Conservation (phyloP, 192 early-diverging fungal species). For the Phlyctochytrium planicorne region DNA sequence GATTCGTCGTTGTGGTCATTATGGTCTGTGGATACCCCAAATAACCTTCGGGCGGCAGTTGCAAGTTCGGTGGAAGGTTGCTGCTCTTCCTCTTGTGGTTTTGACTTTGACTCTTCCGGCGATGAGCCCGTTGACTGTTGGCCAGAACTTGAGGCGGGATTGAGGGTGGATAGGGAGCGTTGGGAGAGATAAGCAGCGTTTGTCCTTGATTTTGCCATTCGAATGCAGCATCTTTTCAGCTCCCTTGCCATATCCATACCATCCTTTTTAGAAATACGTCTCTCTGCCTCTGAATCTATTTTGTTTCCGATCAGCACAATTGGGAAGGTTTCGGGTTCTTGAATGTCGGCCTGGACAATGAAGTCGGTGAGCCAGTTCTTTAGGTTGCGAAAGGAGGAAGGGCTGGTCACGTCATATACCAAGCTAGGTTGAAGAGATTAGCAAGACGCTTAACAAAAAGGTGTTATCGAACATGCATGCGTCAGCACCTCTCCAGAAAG, state of each 20-base stretch:
- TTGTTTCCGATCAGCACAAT: conserved; percentile 52
- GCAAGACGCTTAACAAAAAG: conserved; percentile 13
- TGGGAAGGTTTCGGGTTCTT: conserved; percentile 39
- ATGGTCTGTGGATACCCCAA: neutral
- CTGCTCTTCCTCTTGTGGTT: too few relatives aligned
- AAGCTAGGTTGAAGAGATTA: conserved; percentile 24
- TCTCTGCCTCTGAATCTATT: conserved; percentile 21
- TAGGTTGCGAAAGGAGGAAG: conserved; percentile 27
- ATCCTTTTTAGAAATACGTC: conserved; percentile 25
- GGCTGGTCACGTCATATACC: conserved; percentile 49
- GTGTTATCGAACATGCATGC: conserved; percentile 37
- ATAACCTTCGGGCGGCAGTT: neutral
- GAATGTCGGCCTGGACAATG: conserved; percentile 34
- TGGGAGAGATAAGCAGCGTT: neutral
- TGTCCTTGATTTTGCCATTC: neutral
- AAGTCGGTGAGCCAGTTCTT: conserved; percentile 38
- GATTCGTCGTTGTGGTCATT: neutral
- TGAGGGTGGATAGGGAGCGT: neutral
- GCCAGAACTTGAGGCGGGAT: neutral
- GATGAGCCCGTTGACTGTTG: neutral
- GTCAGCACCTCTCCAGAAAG: conserved; percentile 50
- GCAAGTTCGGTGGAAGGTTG: neutral
- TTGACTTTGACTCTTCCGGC: too few relatives aligned
- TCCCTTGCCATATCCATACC: conserved; percentile 27
- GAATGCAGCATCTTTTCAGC: conserved; percentile 24